Base-by-base conservation (phyloP, 192 early-diverging fungal species). In the Lunasporangiospora selenospora region DNA sequence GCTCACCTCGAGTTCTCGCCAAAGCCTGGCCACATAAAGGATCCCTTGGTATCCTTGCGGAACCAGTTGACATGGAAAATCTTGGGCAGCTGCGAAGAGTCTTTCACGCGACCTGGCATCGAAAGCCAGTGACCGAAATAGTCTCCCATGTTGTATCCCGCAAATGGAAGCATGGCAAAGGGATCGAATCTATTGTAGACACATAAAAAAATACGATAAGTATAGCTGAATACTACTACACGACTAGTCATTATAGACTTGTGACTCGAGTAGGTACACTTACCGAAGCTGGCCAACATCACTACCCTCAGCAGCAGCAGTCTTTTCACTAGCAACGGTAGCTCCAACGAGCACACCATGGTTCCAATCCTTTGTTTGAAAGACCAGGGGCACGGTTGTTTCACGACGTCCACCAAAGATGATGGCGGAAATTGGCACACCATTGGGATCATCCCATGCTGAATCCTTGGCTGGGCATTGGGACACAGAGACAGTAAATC, bases 11-110 rank as follows among this genome's bases (percentile, higher is more conserved):
- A 73, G 36, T 73, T 73, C 1, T 73, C 67, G 1, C 67, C 67
- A 29, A 62, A 73, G 5, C 67, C 67, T 7, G 67, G 67, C 67
- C 67, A 73, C 67, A 73, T 62, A 36, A 58, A 73, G 1, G 52
- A 57, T 10, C 67, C 67, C 0, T 73, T 45, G 21, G 53, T 33
- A 21, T 62, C 67, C 36, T 62, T 73, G 39, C 67, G 67, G 67
- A 73, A 73, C 67, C 67, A 73, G 40, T 73, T 73, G 16, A 73
- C 67, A 31, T 73, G 67, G 24, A 73, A 73, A 5, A 73, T 49
- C 41, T 73, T 73, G 13, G 67, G 67, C 54, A 73, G 33, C 24
- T 53, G 33, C 11, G 67, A 62, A 5, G 67, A 39, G 31, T 73
- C 67, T 48, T 58, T 47, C 47, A 73, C 67, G 16, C 60, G 67